Conservation (phyloP, 192 early-diverging fungal species). For the Gonapodya prolifera region DNA sequence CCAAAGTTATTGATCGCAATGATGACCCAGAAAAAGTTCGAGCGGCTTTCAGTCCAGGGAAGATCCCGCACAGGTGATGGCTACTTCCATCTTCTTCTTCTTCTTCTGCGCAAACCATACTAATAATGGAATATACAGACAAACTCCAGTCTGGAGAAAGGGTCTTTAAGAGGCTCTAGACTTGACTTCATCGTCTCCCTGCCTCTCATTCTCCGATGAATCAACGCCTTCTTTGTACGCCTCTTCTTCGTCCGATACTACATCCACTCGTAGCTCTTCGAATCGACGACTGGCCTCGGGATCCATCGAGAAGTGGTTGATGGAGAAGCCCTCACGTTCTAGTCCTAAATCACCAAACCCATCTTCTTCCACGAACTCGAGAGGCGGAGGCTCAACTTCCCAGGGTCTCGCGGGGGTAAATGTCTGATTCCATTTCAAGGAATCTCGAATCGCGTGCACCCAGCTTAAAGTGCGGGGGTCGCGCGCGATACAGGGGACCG, state of each 20-base stretch:
- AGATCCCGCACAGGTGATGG: neutral
- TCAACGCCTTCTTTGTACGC: neutral
- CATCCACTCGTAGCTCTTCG: neutral
- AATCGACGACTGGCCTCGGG: neutral
- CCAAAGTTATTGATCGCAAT: neutral
- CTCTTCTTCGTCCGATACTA: neutral
- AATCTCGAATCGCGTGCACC: constrained; percentile 71
- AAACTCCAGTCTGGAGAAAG: neutral
- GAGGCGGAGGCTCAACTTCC: neutral
- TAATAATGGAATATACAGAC: no score
- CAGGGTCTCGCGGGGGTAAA: constrained; percentile 22
- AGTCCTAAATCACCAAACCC: neutral
- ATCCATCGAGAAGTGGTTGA: neutral
- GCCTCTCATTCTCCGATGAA: neutral
- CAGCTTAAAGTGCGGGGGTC: constrained; percentile 54
- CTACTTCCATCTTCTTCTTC: no score
- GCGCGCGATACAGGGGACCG: constrained; percentile 64
- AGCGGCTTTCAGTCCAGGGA: neutral
- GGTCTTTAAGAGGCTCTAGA: neutral
- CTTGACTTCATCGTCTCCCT: neutral
- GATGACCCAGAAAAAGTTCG: neutral
- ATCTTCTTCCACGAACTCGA: constrained; percentile 2
- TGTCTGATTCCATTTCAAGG: constrained; percentile 77
- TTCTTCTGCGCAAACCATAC: no score
- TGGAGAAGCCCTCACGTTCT: neutral